These are phyloP conservation scores for Alternaria gansuensis DNA, from an alignment of 2,329 filamentous ascomycete species.

Conservation along the genomic window DNA sequence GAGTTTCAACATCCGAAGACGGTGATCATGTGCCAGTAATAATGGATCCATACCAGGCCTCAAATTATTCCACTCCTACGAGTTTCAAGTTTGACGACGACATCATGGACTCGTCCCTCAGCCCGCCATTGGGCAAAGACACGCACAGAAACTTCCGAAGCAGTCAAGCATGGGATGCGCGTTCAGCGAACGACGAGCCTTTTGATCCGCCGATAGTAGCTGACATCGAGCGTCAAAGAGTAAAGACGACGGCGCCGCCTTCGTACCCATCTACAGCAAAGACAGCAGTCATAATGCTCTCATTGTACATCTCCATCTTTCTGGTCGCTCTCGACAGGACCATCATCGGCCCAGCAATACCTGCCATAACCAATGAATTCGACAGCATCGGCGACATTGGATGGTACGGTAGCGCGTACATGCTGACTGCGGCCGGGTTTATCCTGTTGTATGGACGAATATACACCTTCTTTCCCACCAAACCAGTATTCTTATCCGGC, in stretches of 20 bases:
- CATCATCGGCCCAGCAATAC: conserved; percentile 58
- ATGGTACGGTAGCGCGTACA: conserved; percentile 55
- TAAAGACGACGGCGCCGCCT: conserved; percentile 4
- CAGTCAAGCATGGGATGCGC: conserved; percentile 24
- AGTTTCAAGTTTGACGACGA: conserved; percentile 12
- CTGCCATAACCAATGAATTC: conserved; percentile 58
- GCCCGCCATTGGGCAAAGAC: conserved; percentile 16
- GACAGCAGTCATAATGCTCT: conserved; percentile 43
- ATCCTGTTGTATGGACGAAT: conserved; percentile 58
- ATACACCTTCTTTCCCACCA: conserved; percentile 61
- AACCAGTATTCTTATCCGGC: conserved; percentile 59
- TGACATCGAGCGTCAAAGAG: conserved; percentile 11
- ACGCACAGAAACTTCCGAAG: conserved; percentile 18
- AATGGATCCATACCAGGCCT: conserved; percentile 21
- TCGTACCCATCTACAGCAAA: conserved; percentile 37
- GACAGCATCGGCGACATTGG: conserved; percentile 54
- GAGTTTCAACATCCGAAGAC: conserved; percentile 9
- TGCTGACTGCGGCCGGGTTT: conserved; percentile 52
- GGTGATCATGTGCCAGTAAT: conserved; percentile 21
- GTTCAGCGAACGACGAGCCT: conserved; percentile 15
- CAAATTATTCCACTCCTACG: conserved; percentile 22
- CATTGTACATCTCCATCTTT: conserved; percentile 47
- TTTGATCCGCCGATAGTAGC: background rate
- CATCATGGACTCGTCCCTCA: conserved; percentile 25
- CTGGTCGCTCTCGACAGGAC: conserved; percentile 54